Percentiles rank a stretch among this genome's conserved stretches.
Conservation (phyloP, 805 yeast species). For the Schwanniomyces occidentalis region DNA sequence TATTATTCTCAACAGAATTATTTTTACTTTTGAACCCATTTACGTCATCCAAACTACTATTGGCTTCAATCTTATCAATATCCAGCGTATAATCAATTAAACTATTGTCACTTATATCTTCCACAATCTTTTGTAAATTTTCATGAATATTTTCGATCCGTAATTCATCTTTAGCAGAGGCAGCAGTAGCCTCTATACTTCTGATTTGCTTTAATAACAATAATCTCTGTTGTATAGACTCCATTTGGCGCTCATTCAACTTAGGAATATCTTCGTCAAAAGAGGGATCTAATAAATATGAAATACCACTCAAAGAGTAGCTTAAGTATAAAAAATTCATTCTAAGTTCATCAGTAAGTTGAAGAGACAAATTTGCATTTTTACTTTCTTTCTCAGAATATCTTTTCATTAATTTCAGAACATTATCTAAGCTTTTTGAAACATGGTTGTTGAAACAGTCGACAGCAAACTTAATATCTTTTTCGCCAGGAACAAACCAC, state of each 20-base stretch:
- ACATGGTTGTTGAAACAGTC: constrained; percentile 54
- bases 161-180: constrained; percentile 20
- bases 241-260: constrained; percentile 27
- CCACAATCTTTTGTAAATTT: constrained; percentile 33
- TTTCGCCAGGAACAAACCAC: constrained; percentile 73
- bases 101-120: constrained; percentile 25
- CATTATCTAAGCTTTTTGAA: constrained; percentile 40
- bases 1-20: background rate
- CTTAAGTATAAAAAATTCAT: constrained; percentile 58
- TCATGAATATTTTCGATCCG: constrained; percentile 30
- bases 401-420: constrained; percentile 36
- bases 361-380: constrained; percentile 22
- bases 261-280: constrained; percentile 50
- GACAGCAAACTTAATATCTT: constrained; percentile 61
- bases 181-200: constrained; percentile 19
- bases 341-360: constrained; percentile 52
- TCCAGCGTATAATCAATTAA: constrained; percentile 17
- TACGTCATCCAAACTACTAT: constrained; percentile 19
- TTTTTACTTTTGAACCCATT: constrained; percentile 5
- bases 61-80: constrained; percentile 17
- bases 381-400: constrained; percentile 15
- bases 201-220: constrained; percentile 32
- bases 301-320: constrained; percentile 65
- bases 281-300: constrained; percentile 73
- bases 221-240: constrained; percentile 36